These are phyloP conservation scores for Pyrus pyrifolia DNA, from an alignment of 306 rosid species.

Conservation along the genomic window DNA sequence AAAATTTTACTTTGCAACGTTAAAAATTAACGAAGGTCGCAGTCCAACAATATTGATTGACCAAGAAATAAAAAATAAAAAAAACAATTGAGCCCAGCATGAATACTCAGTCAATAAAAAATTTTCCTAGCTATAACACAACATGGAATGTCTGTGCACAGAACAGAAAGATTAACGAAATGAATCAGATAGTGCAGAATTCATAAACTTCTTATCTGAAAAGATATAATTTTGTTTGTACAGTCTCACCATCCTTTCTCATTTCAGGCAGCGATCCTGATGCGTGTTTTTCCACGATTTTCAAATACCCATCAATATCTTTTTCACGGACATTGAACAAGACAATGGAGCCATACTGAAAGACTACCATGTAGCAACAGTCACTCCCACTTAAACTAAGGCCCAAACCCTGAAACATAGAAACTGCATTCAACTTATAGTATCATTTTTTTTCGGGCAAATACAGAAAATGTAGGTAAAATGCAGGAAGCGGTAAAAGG, in stretches of 20 bases:
- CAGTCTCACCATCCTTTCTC: conserved; percentile 89
- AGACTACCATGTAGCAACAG: conserved; percentile 81
- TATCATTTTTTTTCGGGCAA: background rate
- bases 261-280: conserved; percentile 87
- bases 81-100: background rate
- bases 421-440: conserved; percentile 1
- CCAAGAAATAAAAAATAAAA: background rate
- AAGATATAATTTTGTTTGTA: background rate
- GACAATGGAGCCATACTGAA: conserved; percentile 93
- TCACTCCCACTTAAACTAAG: conserved; percentile 65
- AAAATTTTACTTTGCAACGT: background rate
- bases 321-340: conserved; percentile 75
- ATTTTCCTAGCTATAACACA: background rate
- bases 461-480: background rate
- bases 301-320: conserved; percentile 63
- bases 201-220: background rate
- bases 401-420: conserved; percentile 55
- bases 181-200: background rate
- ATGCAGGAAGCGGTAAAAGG: background rate
- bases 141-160: background rate
- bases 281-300: conserved; percentile 74
- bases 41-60: background rate
- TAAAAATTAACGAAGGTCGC: background rate
- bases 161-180: background rate
- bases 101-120: background rate